These are phyloP conservation scores for Linum tenue DNA, from an alignment of 345 rosid species.

Conservation along the genomic window DNA sequence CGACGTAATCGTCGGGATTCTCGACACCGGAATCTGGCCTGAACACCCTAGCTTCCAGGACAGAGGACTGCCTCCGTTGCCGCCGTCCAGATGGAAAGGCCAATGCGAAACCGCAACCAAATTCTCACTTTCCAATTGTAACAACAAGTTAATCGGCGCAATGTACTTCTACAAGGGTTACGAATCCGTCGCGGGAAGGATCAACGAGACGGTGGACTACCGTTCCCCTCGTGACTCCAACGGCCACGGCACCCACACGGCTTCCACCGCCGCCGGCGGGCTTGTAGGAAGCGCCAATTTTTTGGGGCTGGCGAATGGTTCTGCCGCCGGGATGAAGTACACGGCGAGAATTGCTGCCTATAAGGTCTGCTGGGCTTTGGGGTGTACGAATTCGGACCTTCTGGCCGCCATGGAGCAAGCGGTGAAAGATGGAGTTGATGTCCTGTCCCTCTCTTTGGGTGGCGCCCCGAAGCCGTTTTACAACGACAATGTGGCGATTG, in stretches of 20 bases:
- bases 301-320: conserved; percentile 49
- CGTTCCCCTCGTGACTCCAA: conserved; percentile 59
- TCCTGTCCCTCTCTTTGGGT: conserved; percentile 65
- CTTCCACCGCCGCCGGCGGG: conserved; percentile 68
- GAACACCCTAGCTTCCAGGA: conserved; percentile 67
- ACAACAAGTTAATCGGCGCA: conserved; percentile 73
- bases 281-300: conserved; percentile 35
- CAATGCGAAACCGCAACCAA: conserved; percentile 53
- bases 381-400: conserved; percentile 51
- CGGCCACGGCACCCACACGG: conserved; percentile 87
- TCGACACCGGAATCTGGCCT: conserved; percentile 75
- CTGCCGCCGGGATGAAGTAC: conserved; percentile 58
- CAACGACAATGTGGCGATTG: conserved; percentile 44
- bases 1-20: conserved; percentile 56
- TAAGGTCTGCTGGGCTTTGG: conserved; percentile 61
- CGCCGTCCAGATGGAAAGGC: conserved; percentile 71
- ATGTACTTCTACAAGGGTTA: conserved; percentile 52
- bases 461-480: conserved; percentile 46
- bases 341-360: conserved; percentile 61
- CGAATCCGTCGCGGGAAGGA: conserved; percentile 34
- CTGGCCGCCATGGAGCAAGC: conserved; percentile 67
- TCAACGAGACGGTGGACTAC: conserved; percentile 41
- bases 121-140: conserved; percentile 49
- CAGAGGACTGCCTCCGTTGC: conserved; percentile 32
- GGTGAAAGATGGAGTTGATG: conserved; percentile 63